A percentile compares a stretch with the other conserved stretches of the same genome.
phyloP scores from a whole-genome alignment of 768 basidiomycete species.

The Leccinellum rugosiceps region DNA sequence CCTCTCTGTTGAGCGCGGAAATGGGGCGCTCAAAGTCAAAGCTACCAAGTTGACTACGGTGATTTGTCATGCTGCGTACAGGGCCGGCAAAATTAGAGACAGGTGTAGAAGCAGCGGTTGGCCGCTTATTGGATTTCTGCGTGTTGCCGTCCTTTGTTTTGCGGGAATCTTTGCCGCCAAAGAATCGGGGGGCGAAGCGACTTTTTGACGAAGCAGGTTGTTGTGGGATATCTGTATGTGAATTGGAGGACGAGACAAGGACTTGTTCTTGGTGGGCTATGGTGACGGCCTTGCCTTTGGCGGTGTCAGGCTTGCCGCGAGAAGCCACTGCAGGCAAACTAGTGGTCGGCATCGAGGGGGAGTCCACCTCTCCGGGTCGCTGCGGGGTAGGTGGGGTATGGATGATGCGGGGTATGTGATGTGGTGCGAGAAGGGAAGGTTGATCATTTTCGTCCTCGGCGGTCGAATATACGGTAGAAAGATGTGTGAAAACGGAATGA shows the following conservation, averaged over 20 bases:
- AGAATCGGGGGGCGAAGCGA: constrained; percentile 33
- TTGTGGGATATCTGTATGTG: constrained; percentile 5
- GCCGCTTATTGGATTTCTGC: constrained; percentile 27
- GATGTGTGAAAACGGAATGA: constrained; percentile 5
- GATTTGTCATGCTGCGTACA: constrained; percentile 32
- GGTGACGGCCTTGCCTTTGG: constrained; percentile 15
- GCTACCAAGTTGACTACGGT: constrained; percentile 62
- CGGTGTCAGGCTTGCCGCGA: constrained; percentile 3
- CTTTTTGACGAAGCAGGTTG: constrained; percentile 9
- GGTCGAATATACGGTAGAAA: constrained; percentile 28
- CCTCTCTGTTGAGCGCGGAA: constrained; percentile 31
- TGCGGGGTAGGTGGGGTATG: constrained; percentile 38
- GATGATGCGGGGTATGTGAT: constrained; percentile 27
- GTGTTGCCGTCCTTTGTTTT: constrained; percentile 20
- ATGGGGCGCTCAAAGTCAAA: constrained; percentile 77
- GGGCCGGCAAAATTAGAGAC: constrained; percentile 2
- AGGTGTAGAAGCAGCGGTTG: constrained; percentile 2
- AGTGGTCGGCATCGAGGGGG: constrained; percentile 2
- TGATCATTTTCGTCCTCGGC: constrained; percentile 25
- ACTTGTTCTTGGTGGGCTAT: constrained; percentile 26
- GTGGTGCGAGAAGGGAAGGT: constrained; percentile 29
- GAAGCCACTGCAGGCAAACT: constrained; percentile 9
- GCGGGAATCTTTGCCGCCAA: constrained; percentile 23
- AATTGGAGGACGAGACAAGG: constrained; percentile 23
- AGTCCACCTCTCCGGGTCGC: constrained; percentile 18